Percentiles rank a stretch among this genome's conserved stretches.
Conservation (phyloP, 164 flowering plant species). For the Vitis cinerea region DNA sequence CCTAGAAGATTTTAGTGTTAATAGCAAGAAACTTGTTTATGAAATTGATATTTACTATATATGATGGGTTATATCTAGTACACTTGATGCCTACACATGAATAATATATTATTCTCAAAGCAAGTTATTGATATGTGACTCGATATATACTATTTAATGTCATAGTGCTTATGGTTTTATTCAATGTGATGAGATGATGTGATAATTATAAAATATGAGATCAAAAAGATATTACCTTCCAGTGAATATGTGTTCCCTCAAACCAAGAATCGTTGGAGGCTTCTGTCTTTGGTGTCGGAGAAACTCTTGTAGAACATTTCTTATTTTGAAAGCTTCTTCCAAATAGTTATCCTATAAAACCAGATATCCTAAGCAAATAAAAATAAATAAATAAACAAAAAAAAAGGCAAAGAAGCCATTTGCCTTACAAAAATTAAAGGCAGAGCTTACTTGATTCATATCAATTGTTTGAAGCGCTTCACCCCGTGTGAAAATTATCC, state of each 20-base stretch:
- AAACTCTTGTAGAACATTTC: constrained; percentile 88
- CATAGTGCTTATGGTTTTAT: too few species aligned
- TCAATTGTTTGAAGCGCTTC: constrained; percentile 94
- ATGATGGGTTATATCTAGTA: too few species aligned
- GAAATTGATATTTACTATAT: too few species aligned
- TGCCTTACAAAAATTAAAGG: neutral
- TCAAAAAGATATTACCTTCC: constrained; percentile 59
- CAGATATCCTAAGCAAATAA: constrained; percentile 1
- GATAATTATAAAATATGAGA: neutral
- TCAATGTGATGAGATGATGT: neutral
- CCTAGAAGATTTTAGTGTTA: too few species aligned
- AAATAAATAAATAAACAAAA: constrained; percentile 2
- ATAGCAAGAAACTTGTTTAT: too few species aligned
- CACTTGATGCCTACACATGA: too few species aligned
- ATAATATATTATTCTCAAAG: too few species aligned
- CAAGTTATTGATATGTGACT: too few species aligned
- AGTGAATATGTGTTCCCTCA: constrained; percentile 91
- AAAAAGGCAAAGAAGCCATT: neutral
- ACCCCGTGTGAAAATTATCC: constrained; percentile 92
- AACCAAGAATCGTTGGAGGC: constrained; percentile 75
- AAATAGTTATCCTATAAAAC: constrained; percentile 71
- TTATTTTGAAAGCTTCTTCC: constrained; percentile 92
- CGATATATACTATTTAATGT: too few species aligned
- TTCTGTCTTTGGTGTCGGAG: constrained; percentile 37
- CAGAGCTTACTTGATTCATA: constrained; percentile 79